phyloP scores from a whole-genome alignment of 2,329 filamentous ascomycete genomes.

The Penicillium capsulatum region DNA sequence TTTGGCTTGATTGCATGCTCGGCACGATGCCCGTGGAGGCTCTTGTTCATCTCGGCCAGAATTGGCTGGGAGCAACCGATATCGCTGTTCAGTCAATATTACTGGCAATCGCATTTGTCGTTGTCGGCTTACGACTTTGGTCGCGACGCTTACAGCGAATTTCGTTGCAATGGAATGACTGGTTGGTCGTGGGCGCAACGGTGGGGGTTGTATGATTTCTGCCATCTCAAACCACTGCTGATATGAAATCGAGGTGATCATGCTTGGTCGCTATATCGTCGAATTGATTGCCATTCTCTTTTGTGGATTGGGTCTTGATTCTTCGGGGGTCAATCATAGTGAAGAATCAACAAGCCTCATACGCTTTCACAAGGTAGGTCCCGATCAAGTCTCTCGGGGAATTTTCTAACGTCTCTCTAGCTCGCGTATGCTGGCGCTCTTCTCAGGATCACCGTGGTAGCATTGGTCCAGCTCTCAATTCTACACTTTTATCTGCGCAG shows the following conservation, averaged over 20 bases:
- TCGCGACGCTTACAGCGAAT: slow-evolving; percentile 12
- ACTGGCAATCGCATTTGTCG: slow-evolving; percentile 8
- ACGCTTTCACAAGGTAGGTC: slow-evolving; percentile 16
- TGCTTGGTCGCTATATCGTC: slow-evolving; percentile 18
- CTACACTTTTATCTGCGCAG: slow-evolving; percentile 16
- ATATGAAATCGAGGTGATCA: no score
- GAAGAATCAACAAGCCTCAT: slow-evolving; percentile 9
- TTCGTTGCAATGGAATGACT: slow-evolving; percentile 16
- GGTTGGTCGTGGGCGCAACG: slow-evolving; percentile 14
- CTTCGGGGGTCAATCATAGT: slow-evolving; percentile 9
- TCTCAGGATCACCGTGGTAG: slow-evolving; percentile 15
- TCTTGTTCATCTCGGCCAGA: slow-evolving; percentile 17
- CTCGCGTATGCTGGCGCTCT: slow-evolving; percentile 17
- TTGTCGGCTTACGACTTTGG: slow-evolving; percentile 18
- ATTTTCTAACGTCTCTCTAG: slow-evolving; percentile 10
- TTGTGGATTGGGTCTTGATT: slow-evolving; percentile 19
- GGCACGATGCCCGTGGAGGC: slow-evolving; percentile 12
- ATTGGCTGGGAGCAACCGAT: slow-evolving; percentile 19
- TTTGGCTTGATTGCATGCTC: no score
- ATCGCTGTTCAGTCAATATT: slow-evolving; percentile 19
- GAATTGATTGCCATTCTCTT: slow-evolving; percentile 17
- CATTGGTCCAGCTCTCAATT: slow-evolving; percentile 16
- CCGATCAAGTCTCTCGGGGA: not conserved
- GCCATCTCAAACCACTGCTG: no score
- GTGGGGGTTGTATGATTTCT: no score